phyloP scores from a whole-genome alignment of 2,329 filamentous ascomycete genomes.

The Ophiostoma montium region DNA sequence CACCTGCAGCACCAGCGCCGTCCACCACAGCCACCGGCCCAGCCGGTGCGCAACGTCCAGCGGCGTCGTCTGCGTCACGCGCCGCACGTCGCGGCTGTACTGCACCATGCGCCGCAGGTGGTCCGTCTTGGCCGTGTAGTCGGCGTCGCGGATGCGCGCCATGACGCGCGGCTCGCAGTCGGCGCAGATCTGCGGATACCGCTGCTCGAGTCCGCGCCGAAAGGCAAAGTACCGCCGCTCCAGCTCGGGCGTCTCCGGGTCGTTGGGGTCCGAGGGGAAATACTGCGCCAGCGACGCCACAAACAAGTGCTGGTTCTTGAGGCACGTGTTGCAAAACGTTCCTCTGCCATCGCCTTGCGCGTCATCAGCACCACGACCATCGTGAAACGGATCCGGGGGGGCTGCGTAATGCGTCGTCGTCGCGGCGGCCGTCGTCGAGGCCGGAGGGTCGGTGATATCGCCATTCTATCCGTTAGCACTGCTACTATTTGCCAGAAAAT shows the following conservation, averaged over 20 bases:
- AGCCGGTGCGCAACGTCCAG: slow-evolving; percentile 29
- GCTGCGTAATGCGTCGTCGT: slow-evolving; percentile 27
- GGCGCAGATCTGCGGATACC: slow-evolving; percentile 80
- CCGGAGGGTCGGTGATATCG: slow-evolving; percentile 76
- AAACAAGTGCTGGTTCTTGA: slow-evolving; percentile 79
- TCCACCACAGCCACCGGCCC: slow-evolving; percentile 34
- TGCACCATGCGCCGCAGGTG: slow-evolving; percentile 63
- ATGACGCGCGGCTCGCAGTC: slow-evolving; percentile 65
- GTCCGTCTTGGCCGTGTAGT: slow-evolving; percentile 75
- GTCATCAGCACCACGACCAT: not conserved
- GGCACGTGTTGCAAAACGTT: slow-evolving; percentile 58
- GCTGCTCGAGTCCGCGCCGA: slow-evolving; percentile 57
- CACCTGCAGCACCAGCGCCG: slow-evolving; percentile 31
- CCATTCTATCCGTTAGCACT: slow-evolving; percentile 47
- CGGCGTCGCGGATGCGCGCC: slow-evolving; percentile 52
- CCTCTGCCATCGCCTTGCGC: slow-evolving; percentile 11
- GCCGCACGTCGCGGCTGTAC: slow-evolving; percentile 36
- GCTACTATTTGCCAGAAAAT: not conserved
- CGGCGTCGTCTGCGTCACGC: slow-evolving; percentile 23
- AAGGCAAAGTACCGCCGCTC: slow-evolving; percentile 58
- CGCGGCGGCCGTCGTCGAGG: slow-evolving; percentile 37
- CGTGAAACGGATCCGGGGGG: slow-evolving; percentile 22
- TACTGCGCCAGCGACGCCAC: slow-evolving; percentile 67
- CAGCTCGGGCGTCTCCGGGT: slow-evolving; percentile 40
- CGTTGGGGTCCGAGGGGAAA: slow-evolving; percentile 46